phyloP scores from a whole-genome alignment of 495 filamentous ascomycete genomes.

The Xylaria bambusicola region DNA sequence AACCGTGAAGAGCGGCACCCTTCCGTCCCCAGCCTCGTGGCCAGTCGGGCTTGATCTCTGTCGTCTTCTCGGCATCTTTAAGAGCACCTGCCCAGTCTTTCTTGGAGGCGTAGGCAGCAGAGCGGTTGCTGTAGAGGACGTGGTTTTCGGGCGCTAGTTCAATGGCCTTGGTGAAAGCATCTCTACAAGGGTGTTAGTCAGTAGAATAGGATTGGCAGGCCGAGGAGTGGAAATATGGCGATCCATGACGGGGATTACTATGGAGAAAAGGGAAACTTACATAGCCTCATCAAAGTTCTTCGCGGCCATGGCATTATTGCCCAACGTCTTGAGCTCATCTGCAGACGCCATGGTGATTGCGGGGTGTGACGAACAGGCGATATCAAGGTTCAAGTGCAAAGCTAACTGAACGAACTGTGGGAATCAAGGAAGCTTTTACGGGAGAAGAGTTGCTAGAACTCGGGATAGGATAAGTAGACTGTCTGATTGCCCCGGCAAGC shows the following conservation, averaged over 20 bases:
- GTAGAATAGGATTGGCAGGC: slow-evolving; percentile 16
- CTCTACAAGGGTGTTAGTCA: slow-evolving; percentile 50
- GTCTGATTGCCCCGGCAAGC: background rate
- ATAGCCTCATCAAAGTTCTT: slow-evolving; percentile 96
- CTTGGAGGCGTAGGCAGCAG: slow-evolving; percentile 91
- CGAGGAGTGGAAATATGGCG: background rate
- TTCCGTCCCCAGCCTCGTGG: slow-evolving; percentile 93
- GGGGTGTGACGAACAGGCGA: background rate
- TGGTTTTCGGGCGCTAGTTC: slow-evolving; percentile 86
- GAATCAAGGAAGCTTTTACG: background rate
- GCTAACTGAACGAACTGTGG: background rate
- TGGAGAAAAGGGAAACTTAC: slow-evolving; percentile 56
- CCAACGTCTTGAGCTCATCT: slow-evolving; percentile 83
- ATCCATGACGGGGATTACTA: background rate
- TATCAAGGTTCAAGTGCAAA: too few species aligned
- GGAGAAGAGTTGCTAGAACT: background rate
- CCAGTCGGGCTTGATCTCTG: slow-evolving; percentile 95
- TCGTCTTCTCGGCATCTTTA: slow-evolving; percentile 88
- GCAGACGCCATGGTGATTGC: slow-evolving; percentile 46
- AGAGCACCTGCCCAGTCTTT: slow-evolving; percentile 82
- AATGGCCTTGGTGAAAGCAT: slow-evolving; percentile 93
- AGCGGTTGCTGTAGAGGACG: slow-evolving; percentile 96
- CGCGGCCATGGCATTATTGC: slow-evolving; percentile 95
- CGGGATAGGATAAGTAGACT: background rate
- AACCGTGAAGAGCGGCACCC: slow-evolving; percentile 84